Conservation (phyloP, 2,329 filamentous ascomycete genomes). For the Penicillium digitatum region DNA sequence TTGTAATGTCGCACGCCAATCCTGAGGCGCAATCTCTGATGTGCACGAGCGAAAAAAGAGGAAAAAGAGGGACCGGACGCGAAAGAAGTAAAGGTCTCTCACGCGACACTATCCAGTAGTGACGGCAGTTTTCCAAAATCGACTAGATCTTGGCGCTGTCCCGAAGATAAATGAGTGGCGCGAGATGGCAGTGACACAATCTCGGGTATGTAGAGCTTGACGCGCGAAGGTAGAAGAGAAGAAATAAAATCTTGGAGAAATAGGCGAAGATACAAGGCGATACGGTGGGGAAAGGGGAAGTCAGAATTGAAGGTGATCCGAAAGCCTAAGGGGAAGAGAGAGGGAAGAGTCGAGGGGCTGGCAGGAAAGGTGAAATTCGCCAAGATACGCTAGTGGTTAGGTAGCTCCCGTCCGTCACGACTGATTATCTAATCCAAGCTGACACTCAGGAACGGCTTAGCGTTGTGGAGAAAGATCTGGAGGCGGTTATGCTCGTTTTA, state of each 20-base stretch:
- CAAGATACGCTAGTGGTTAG: slow-evolving; percentile 27
- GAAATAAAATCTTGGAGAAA: slow-evolving; percentile 4
- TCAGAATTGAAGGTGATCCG: slow-evolving; percentile 10
- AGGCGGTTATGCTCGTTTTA: slow-evolving; percentile 18
- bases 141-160: slow-evolving; percentile 1
- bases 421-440: slow-evolving; percentile 15
- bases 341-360: slow-evolving; percentile 27
- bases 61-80: not conserved
- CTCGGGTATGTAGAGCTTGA: slow-evolving; percentile 7
- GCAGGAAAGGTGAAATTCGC: slow-evolving; percentile 27
- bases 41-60: not conserved
- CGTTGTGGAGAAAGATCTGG: slow-evolving; percentile 23
- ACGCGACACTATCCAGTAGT: slow-evolving; percentile 11
- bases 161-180: slow-evolving; percentile 7
- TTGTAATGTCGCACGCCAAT: slow-evolving; percentile 1
- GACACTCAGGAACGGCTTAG: slow-evolving; percentile 19
- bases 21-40: not conserved
- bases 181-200: slow-evolving; percentile 5
- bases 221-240: slow-evolving; percentile 3
- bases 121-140: slow-evolving; percentile 1
- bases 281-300: slow-evolving; percentile 6
- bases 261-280: slow-evolving; percentile 3
- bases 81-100: not conserved
- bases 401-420: slow-evolving; percentile 24
- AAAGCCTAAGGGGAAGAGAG: slow-evolving; percentile 19